Conservation (phyloP, 1,284 basidiomycete species). For the Apiotrichum sp. region DNA sequence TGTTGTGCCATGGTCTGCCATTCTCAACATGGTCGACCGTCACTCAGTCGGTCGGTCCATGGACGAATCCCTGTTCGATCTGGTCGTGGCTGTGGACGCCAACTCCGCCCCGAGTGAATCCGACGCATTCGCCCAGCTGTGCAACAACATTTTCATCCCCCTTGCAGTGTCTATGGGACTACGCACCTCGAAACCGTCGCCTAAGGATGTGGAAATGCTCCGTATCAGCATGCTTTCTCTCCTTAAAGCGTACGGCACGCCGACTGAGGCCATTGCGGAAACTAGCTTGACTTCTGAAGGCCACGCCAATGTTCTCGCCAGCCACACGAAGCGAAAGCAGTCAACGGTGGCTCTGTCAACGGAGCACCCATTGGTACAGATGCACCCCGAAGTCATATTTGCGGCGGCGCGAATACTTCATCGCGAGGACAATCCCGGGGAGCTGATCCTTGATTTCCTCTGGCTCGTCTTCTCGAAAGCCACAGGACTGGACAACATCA, state of each 20-base stretch:
- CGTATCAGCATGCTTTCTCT: slow-evolving; percentile 10
- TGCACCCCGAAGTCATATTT: slow-evolving; percentile 21
- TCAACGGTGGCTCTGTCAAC: not conserved
- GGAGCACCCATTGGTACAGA: slow-evolving; percentile 2
- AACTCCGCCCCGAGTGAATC: slow-evolving; percentile 25
- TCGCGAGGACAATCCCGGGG: slow-evolving; percentile 11
- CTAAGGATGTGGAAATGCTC: slow-evolving; percentile 8
- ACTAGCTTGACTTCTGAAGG: slow-evolving; percentile 9
- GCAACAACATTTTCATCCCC: slow-evolving; percentile 18
- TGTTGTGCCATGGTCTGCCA: slow-evolving; percentile 53
- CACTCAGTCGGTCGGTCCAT: not conserved
- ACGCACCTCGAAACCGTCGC: not conserved
- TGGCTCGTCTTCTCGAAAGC: slow-evolving; percentile 36
- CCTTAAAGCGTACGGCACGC: slow-evolving; percentile 28
- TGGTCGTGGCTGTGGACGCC: slow-evolving; percentile 28
- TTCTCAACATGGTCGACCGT: slow-evolving; percentile 20
- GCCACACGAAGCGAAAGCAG: not conserved
- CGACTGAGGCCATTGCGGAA: slow-evolving; percentile 13
- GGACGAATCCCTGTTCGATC: slow-evolving; percentile 23
- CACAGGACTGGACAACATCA: slow-evolving; percentile 20
- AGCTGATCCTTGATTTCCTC: slow-evolving; percentile 33
- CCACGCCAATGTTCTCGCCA: not conserved
- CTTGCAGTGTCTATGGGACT: slow-evolving; percentile 11
- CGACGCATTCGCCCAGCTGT: slow-evolving; percentile 19
- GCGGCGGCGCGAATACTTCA: slow-evolving; percentile 20